A percentile compares a stretch with the other conserved stretches of the same genome.
Evolutionary conservation across 1,284 basidiomycete species (phyloP).

Genomic region (Amylostereum areolatum): DNA sequence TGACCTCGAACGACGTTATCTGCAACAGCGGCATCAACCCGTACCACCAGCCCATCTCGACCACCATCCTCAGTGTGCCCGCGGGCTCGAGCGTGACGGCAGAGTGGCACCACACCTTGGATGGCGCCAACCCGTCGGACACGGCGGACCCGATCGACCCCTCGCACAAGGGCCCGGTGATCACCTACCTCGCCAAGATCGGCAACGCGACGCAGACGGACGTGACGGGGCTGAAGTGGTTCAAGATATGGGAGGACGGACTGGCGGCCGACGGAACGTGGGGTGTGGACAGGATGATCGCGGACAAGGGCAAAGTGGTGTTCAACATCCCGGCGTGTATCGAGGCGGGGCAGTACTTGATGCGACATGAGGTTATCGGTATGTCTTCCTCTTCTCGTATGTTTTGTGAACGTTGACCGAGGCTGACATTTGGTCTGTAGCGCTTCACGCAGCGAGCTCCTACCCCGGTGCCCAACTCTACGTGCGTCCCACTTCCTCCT

Average conservation of each 20-base stretch:
- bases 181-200: constrained; percentile 25
- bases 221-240: constrained; percentile 23
- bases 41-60: constrained; percentile 43
- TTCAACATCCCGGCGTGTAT: constrained; percentile 30
- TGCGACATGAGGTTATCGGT: constrained; percentile 16
- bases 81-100: constrained; percentile 39
- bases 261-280: constrained; percentile 17
- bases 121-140: constrained; percentile 33
- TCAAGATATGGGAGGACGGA: constrained; percentile 33
- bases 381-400: background rate
- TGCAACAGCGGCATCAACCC: constrained; percentile 36
- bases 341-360: constrained; percentile 16
- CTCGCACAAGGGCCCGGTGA: constrained; percentile 30
- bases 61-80: constrained; percentile 39
- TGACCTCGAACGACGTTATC: constrained; percentile 27
- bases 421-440: background rate
- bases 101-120: constrained; percentile 42
- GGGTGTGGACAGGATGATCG: constrained; percentile 36
- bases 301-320: constrained; percentile 34
- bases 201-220: constrained; percentile 30
- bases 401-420: no score
- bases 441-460: background rate
- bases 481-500: background rate
- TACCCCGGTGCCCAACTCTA: background rate
- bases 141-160: constrained; percentile 40